phyloP scores from a whole-genome alignment of 805 yeast species.

The Suhomyces prunicola region DNA sequence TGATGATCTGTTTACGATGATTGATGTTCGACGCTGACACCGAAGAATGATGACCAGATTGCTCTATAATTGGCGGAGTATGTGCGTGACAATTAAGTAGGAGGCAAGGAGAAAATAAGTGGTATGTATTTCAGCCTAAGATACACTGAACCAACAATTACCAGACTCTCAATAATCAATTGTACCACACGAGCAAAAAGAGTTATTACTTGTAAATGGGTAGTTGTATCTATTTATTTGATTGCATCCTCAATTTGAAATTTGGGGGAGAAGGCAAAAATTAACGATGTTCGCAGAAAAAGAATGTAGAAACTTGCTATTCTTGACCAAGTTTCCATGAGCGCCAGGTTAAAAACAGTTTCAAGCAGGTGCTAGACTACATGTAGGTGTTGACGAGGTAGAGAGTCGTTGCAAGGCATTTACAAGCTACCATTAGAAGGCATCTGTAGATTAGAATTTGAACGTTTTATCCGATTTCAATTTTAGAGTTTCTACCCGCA shows the following conservation, averaged over 20 bases:
- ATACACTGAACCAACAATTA: not conserved
- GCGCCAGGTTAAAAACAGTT: not conserved
- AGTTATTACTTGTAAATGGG: not conserved
- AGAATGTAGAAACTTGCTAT: not conserved
- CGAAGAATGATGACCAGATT: not conserved
- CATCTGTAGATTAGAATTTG: not conserved
- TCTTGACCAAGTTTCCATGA: not conserved
- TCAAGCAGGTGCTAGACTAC: not conserved
- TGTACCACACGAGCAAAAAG: not conserved
- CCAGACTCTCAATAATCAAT: not conserved
- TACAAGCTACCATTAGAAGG: not conserved
- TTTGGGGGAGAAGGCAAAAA: not conserved
- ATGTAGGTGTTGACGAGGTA: not conserved
- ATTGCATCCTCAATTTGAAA: not conserved
- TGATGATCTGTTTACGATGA: not conserved
- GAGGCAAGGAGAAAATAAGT: not conserved
- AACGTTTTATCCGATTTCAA: not conserved
- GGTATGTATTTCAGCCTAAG: not conserved
- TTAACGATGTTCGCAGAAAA: not conserved
- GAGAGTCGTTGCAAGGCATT: not conserved
- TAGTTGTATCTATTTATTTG: not conserved
- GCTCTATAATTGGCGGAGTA: not conserved
- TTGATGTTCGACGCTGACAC: not conserved
- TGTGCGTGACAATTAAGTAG: not conserved
- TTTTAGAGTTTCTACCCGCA: not conserved